These are phyloP conservation scores for Arabis hirsuta DNA, from an alignment of 345 rosid genomes.

Conservation along the genomic window DNA sequence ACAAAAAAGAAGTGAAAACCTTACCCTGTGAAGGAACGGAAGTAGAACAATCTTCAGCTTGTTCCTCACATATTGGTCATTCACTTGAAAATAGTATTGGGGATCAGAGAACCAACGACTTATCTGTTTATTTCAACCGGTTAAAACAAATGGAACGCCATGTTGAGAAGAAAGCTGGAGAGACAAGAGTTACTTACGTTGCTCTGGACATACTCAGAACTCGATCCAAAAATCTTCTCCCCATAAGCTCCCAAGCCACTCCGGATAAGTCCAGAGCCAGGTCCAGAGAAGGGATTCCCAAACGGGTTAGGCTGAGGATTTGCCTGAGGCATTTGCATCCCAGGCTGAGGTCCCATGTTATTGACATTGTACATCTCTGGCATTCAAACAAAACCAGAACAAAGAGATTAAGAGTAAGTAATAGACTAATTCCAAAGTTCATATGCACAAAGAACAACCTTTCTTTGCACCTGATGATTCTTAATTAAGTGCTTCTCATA, in stretches of 20 bases:
- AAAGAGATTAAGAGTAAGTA: conserved; percentile 8
- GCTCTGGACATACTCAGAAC: conserved; percentile 98
- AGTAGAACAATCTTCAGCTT: conserved; percentile 89
- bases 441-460: background rate
- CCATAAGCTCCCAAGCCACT: conserved; percentile 97
- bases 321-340: conserved; percentile 65
- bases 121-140: conserved; percentile 55
- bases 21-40: conserved; percentile 93
- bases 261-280: conserved; percentile 89
- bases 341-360: conserved; percentile 70
- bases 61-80: conserved; percentile 96
- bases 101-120: conserved; percentile 93
- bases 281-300: conserved; percentile 88
- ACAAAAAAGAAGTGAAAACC: conserved; percentile 11
- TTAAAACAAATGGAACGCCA: background rate
- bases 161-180: background rate
- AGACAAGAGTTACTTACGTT: conserved; percentile 63
- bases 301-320: conserved; percentile 83
- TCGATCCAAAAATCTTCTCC: conserved; percentile 85
- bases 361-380: conserved; percentile 74
- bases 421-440: background rate
- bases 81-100: conserved; percentile 96
- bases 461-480: background rate
- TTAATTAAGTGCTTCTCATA: background rate
- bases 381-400: conserved; percentile 23